phyloP scores from a whole-genome alignment of 768 basidiomycete genomes.

The Jaapia argillacea region DNA sequence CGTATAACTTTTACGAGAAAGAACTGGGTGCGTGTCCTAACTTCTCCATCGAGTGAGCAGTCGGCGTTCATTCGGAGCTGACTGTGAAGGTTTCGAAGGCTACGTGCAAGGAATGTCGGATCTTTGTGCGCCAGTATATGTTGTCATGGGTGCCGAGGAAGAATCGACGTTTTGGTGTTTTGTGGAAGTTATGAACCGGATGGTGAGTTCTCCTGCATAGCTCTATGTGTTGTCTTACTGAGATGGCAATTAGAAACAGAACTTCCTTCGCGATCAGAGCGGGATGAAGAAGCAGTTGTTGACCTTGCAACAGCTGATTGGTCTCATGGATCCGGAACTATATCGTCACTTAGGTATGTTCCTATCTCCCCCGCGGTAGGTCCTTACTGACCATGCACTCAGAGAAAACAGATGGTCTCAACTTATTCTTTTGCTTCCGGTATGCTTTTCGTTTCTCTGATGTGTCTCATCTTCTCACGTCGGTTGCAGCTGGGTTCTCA shows the following conservation, averaged over 20 bases:
- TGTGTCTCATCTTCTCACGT: neutral
- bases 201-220: conserved; percentile 43
- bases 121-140: conserved; percentile 86
- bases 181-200: conserved; percentile 88
- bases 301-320: conserved; percentile 82
- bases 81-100: conserved; percentile 33
- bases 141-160: conserved; percentile 84
- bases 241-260: conserved; percentile 57
- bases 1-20: conserved; percentile 86
- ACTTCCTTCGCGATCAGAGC: conserved; percentile 92
- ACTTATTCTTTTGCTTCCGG: conserved; percentile 98
- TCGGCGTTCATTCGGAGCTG: conserved; percentile 7
- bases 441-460: conserved; percentile 25
- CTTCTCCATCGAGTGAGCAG: neutral
- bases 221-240: neutral
- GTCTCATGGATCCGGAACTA: conserved; percentile 91
- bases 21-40: conserved; percentile 56
- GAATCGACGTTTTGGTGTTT: conserved; percentile 96
- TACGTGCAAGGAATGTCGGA: conserved; percentile 99
- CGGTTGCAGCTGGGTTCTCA: conserved; percentile 71
- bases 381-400: conserved; percentile 6
- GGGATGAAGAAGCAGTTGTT: conserved; percentile 95
- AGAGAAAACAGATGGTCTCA: conserved; percentile 85
- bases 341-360: conserved; percentile 77
- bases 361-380: neutral